Base-by-base conservation (phyloP, 2,329 filamentous ascomycete genomes). In the Domatiomyces globalis region DNA sequence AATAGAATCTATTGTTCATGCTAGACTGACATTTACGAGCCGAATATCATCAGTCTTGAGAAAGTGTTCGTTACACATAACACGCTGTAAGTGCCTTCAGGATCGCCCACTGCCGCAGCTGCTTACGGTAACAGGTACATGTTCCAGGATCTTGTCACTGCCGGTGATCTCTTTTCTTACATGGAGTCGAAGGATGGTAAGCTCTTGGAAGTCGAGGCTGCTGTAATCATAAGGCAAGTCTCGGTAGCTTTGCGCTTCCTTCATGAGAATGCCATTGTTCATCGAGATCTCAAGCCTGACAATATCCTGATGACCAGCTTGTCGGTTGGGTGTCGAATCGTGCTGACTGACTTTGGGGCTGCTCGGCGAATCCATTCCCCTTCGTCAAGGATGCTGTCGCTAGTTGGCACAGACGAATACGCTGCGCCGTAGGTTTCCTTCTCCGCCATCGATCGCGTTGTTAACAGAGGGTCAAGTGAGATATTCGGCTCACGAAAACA, bases 251-350 rank as follows among this genome's bases (percentile, higher is more conserved):
- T 81, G n/a, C 65, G 77, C 15, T 80, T 80, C 58, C 64, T 82
- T 0, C 79, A 82, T 60, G 63, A 67, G 2, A 66, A 69, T 6
- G 66, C 71, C 43, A 75, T 82, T 44, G 77, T 77, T 4, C 79
- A 83, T 61, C 70, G 79, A 29, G 79, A 83, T 58, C 68, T 82
- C 47, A 83, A 82, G 58, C 78, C 78, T 0, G 79, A 82, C 49
- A 82, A 82, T 57, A 73, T 82, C 7, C 68, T 83, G 27, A 71
- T 82, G 70, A 75, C 75, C 0, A 77, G 74, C 1, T 67, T 74
- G 49, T 66, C 68, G 12, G 65, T 67, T 44, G 72, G 73, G 2
- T 69, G 71, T 19, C 71, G 79, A 19, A 67, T 81, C 6, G 69
- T 82, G 1, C 66, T 83, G 43, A 78, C 77, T 0, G 79, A 82